A percentile compares a stretch with the other conserved stretches of the same genome.
These are phyloP conservation scores for Cardamine chenopodiifolia DNA, from an alignment of 345 rosid species.

Conservation along the genomic window DNA sequence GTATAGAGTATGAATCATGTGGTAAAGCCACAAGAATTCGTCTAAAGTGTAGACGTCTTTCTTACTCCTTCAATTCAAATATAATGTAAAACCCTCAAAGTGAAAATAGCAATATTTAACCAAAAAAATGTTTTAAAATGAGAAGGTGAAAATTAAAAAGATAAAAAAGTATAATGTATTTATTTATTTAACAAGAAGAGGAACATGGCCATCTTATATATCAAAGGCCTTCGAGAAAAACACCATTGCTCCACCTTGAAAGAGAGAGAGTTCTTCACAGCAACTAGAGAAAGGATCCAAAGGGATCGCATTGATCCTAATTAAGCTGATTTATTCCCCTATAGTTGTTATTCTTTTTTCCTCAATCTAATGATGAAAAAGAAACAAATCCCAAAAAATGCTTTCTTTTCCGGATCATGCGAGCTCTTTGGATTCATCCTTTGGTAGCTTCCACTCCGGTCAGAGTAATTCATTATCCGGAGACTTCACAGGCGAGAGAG, in stretches of 20 bases:
- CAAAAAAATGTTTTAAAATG: constrained; percentile 7
- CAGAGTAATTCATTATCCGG: constrained; percentile 11
- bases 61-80: constrained; percentile 38
- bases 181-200: constrained; percentile 36
- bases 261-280: constrained; percentile 44
- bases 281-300: constrained; percentile 93
- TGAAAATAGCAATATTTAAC: constrained; percentile 27
- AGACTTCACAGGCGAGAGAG: constrained; percentile 31
- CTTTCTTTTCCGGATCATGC: constrained; percentile 71
- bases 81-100: constrained; percentile 18
- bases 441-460: constrained; percentile 52
- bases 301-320: constrained; percentile 99
- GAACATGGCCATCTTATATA: constrained; percentile 54
- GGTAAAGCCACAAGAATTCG: constrained; percentile 13
- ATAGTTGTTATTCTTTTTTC: background rate
- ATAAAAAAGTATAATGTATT: background rate
- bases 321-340: constrained; percentile 26
- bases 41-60: constrained; percentile 1
- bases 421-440: constrained; percentile 90
- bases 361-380: constrained; percentile 8
- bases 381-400: background rate
- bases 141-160: constrained; percentile 32
- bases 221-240: constrained; percentile 40
- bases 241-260: constrained; percentile 45
- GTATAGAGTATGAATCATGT: constrained; percentile 18